Percentiles rank a stretch among this genome's conserved stretches.
These are phyloP conservation scores for Dothistroma pini DNA, from an alignment of 2,329 filamentous ascomycete genomes.

Conservation along the genomic window DNA sequence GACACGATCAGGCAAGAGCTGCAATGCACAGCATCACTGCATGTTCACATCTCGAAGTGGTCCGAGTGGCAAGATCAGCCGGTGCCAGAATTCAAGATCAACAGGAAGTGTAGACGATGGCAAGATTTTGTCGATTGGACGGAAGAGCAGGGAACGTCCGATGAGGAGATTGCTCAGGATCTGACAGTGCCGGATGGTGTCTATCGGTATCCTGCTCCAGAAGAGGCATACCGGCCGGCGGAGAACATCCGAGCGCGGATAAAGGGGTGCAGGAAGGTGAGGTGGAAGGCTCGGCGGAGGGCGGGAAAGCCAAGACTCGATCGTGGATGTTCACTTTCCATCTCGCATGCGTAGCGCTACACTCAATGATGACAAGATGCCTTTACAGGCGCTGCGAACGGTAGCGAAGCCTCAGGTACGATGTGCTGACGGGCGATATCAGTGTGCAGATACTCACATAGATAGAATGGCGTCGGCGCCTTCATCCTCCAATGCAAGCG, in stretches of 20 bases:
- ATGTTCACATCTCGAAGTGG: background rate
- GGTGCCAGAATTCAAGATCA: background rate
- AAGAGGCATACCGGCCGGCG: no score
- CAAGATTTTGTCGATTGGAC: background rate
- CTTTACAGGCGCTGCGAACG: conserved; percentile 49
- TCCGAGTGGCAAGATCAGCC: background rate
- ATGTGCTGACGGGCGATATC: conserved; percentile 2
- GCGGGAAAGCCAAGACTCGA: conserved; percentile 1
- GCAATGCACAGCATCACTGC: background rate
- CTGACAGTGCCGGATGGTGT: no score
- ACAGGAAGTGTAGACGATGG: background rate
- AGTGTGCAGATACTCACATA: background rate
- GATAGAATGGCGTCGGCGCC: conserved; percentile 89
- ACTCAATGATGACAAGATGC: conserved; percentile 37
- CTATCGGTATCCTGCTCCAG: no score
- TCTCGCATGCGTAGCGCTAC: background rate
- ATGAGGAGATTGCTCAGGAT: no score
- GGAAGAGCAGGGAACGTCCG: background rate
- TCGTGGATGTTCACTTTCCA: background rate
- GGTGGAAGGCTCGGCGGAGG: no score
- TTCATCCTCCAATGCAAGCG: conserved; percentile 98
- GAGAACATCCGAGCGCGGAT: no score
- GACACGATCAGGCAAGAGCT: background rate
- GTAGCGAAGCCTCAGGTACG: conserved; percentile 56
- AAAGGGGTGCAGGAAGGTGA: no score